Base-by-base conservation (phyloP, 805 yeast genomes). In the Kodamaea nitidulidarum region DNA sequence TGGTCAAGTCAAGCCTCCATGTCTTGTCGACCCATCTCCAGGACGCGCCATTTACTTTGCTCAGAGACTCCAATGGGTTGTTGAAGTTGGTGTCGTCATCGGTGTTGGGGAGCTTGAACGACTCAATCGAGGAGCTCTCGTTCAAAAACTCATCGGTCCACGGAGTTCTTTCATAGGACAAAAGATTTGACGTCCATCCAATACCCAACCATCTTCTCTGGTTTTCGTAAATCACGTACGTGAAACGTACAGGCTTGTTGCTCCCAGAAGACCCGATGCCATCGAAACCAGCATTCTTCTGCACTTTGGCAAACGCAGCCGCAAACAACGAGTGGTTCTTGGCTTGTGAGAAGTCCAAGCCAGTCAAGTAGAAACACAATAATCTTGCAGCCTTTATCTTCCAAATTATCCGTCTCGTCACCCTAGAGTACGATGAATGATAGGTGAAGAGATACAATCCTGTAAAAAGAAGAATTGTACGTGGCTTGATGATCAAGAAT, bases 81-180 rank as follows among this genome's bases (percentile, higher is more conserved):
- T 48, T 54, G 55, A 38, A 51, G 44, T 57, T 51, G 38, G 45
- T 42, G 42, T 73, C 65, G 44, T 65, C 75, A 17, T 24, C 25
- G 15, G 83, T 75, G 43, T 81, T 87, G 3, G 98, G 98, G 41
- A 91, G 67, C 56, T 80, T 78, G 61, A 91, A 91, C 14, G 72
- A 63, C 4, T 84, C 93, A 14, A 90, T 81, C 7, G 88, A 70
- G 4, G 84, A 78, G 1, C 87, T 76, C 56, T 88, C 96, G 60
- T 90, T 91, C 46, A 88, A 68, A 55, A 88, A 90, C 59, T 90
- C 97, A 58, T 91, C 98, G 0, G 98, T 90, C 97, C 98, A 91
- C 3, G 98, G 83, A 0, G 95, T 81, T 56, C 98, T 76, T 63
- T 91, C 98, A 56, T 91, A 91, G 36, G 95, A 82, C 45, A 93